A percentile compares a stretch with the other conserved stretches of the same genome.
phyloP scores from a whole-genome alignment of 306 rosid species.

The Ormosia semicastrata region DNA sequence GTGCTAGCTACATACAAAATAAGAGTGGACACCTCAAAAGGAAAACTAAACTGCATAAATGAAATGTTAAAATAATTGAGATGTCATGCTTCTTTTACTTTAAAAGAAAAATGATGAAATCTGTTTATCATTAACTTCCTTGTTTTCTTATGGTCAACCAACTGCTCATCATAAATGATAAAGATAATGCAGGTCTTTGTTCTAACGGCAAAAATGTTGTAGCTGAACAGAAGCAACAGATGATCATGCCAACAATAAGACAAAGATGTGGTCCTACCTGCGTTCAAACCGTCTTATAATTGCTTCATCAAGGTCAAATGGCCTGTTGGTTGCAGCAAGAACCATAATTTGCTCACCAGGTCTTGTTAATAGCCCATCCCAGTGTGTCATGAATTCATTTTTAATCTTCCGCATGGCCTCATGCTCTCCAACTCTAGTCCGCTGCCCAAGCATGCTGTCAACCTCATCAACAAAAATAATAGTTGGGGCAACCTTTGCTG shows the following conservation, averaged over 20 bases:
- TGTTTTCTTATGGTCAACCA: not conserved
- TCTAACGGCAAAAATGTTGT: not conserved
- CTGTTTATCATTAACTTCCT: not conserved
- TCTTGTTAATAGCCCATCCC: constrained; percentile 80
- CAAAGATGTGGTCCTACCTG: constrained; percentile 41
- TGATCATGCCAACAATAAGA: constrained; percentile 1
- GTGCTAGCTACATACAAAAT: not conserved
- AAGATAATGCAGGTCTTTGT: not conserved
- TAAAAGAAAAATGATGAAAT: constrained; percentile 11
- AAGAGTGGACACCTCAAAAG: not conserved
- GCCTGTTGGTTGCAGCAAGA: constrained; percentile 89
- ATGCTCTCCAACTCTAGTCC: constrained; percentile 78
- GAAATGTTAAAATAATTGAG: not conserved
- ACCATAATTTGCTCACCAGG: constrained; percentile 60
- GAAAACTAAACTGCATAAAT: not conserved
- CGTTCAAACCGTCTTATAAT: constrained; percentile 81
- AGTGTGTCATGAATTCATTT: constrained; percentile 80
- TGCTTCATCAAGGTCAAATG: constrained; percentile 90
- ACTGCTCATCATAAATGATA: not conserved
- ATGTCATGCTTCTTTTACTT: not conserved
- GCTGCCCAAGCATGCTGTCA: constrained; percentile 84
- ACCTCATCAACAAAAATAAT: constrained; percentile 82
- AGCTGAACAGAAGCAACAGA: not conserved
- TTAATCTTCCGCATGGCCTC: constrained; percentile 78
- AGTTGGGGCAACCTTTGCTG: constrained; percentile 82